phyloP scores from a whole-genome alignment of 768 basidiomycete genomes.

The Collybia sordida region DNA sequence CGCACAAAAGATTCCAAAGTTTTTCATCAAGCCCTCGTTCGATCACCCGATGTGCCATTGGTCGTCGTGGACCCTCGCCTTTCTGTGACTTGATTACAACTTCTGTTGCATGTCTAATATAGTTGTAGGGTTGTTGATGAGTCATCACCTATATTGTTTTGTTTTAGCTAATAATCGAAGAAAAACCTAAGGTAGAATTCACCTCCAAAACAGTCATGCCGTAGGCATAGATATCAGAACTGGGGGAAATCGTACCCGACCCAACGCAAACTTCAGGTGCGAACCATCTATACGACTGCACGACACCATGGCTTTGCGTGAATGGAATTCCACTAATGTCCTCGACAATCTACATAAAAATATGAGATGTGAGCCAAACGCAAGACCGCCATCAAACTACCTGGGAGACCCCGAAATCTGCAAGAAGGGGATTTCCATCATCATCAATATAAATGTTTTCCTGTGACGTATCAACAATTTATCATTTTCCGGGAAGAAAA shows the following conservation, averaged over 20 bases:
- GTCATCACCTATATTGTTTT: conserved; percentile 41
- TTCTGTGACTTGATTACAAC: conserved; percentile 44
- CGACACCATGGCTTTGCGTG: conserved; percentile 48
- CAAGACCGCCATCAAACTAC: conserved; percentile 21
- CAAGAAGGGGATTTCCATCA: conserved; percentile 45
- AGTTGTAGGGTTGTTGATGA: conserved; percentile 50
- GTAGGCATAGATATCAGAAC: conserved; percentile 54
- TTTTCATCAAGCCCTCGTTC: conserved; percentile 44
- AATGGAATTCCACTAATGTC: conserved; percentile 58
- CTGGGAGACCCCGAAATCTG: conserved; percentile 59
- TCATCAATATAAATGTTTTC: conserved; percentile 47
- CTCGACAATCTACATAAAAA: conserved; percentile 44
- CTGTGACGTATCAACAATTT: conserved; percentile 22
- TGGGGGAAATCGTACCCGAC: conserved; percentile 43
- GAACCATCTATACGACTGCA: conserved; percentile 50
- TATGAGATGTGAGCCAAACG: not conserved
- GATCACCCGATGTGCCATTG: conserved; percentile 28
- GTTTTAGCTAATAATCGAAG: not conserved
- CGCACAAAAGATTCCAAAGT: conserved; percentile 42
- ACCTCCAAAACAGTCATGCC: conserved; percentile 63
- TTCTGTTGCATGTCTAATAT: conserved; percentile 50
- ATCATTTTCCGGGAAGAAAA: not conserved
- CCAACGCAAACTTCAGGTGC: conserved; percentile 57
- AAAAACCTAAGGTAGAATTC: not conserved
- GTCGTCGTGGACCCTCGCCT: conserved; percentile 44